Percentiles rank a stretch among this genome's conserved stretches.
phyloP scores from a whole-genome alignment of 2,329 filamentous ascomycete genomes.

The Colletotrichum navitas region DNA sequence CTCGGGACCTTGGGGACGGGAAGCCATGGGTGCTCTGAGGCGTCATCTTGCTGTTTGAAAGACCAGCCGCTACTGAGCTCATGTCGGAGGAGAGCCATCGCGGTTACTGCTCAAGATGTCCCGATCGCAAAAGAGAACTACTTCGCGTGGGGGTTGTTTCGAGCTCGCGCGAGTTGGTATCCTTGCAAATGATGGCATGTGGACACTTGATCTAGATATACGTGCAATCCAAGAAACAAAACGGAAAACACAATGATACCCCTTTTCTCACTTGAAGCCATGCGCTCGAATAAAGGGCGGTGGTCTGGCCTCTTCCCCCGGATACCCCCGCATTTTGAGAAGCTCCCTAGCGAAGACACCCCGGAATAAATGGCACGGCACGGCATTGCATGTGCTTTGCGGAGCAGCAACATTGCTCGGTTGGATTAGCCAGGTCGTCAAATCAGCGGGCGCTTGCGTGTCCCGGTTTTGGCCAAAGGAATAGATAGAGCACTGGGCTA shows the following conservation, averaged over 20 bases:
- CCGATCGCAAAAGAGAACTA: no score
- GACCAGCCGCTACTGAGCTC: constrained; percentile 46
- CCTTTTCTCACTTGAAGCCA: constrained; percentile 1
- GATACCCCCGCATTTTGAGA: constrained; percentile 34
- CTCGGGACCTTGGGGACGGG: constrained; percentile 52
- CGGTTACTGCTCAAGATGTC: background rate
- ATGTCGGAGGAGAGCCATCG: constrained; percentile 13
- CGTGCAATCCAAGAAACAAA: background rate
- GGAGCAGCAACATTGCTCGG: constrained; percentile 1
- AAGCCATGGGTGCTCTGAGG: constrained; percentile 49
- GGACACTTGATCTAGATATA: background rate
- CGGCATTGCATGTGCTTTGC: background rate
- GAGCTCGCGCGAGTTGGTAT: background rate
- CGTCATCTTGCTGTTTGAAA: constrained; percentile 46
- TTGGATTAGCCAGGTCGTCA: background rate
- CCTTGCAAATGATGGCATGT: no score
- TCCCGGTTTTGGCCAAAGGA: background rate
- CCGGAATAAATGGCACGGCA: constrained; percentile 10
- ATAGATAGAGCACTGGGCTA: background rate
- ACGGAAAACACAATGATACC: constrained; percentile 6
- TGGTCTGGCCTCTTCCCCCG: background rate
- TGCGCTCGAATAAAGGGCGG: background rate
- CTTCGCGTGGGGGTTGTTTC: background rate
- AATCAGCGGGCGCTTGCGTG: constrained; percentile 14
- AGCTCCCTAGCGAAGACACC: constrained; percentile 9